Evolutionary conservation across 2,329 filamentous ascomycete genomes (phyloP).

Genomic region (Madurella fahalii): DNA sequence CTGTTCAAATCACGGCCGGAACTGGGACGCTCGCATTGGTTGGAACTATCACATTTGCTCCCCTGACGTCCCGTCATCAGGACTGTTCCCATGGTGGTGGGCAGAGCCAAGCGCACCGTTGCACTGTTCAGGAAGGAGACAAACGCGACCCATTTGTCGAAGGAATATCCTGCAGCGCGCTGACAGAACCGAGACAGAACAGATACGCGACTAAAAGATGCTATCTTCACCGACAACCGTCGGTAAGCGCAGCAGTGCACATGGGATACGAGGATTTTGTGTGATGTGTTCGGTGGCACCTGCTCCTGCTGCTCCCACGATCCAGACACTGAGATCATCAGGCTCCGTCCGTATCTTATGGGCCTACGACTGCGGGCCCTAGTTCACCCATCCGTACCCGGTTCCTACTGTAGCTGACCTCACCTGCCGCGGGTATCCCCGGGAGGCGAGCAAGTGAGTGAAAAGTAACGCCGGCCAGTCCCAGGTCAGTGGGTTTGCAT

Average conservation of each 20-base stretch:
- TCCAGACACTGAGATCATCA: neutral
- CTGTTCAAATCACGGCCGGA: no score
- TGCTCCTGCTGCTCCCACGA: neutral
- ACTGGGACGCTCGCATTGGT: no score
- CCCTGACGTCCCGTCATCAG: no score
- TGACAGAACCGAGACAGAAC: neutral
- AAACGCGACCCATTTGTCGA: no score
- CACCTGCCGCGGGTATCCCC: neutral
- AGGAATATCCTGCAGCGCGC: neutral
- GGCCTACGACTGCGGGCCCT: no score
- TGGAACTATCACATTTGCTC: no score
- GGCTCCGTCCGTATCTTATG: neutral
- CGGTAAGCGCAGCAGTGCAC: neutral
- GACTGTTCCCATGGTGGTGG: neutral
- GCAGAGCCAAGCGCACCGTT: conserved; percentile 7
- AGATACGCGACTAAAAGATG: neutral
- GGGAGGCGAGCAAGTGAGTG: neutral
- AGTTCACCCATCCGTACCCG: no score
- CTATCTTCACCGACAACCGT: neutral
- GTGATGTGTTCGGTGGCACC: no score
- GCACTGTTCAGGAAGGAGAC: conserved; percentile 15
- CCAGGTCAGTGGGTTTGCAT: neutral
- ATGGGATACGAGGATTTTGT: neutral
- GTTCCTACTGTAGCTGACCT: neutral
- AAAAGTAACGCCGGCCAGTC: neutral